phyloP scores from a whole-genome alignment of 306 rosid species.

The Rosa persica region DNA sequence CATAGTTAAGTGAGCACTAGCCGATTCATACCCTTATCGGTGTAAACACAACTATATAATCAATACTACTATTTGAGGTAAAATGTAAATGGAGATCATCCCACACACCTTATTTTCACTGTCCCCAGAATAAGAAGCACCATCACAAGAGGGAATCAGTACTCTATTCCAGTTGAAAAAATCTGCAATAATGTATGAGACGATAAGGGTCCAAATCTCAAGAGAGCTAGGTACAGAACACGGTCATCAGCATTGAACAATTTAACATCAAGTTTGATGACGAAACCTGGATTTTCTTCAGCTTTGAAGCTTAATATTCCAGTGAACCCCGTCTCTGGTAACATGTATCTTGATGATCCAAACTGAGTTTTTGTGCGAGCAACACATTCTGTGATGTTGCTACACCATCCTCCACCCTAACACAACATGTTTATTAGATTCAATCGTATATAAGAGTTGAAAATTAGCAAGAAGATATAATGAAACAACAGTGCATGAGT shows the following conservation, averaged over 20 bases:
- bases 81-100: background rate
- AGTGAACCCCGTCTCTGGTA: slow-evolving; percentile 54
- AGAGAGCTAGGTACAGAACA: slow-evolving; percentile 6
- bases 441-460: background rate
- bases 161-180: slow-evolving; percentile 86
- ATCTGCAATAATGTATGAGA: slow-evolving; percentile 41
- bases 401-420: slow-evolving; percentile 96
- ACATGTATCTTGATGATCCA: slow-evolving; percentile 76
- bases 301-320: slow-evolving; percentile 69
- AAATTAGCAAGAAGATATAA: background rate
- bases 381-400: slow-evolving; percentile 53
- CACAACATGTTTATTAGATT: slow-evolving; percentile 21
- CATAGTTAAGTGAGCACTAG: background rate
- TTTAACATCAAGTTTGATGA: slow-evolving; percentile 11
- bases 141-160: slow-evolving; percentile 82
- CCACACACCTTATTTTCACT: slow-evolving; percentile 50
- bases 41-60: background rate
- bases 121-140: slow-evolving; percentile 80
- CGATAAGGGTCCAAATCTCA: slow-evolving; percentile 13
- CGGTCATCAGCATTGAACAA: background rate
- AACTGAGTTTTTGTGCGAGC: slow-evolving; percentile 53
- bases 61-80: background rate
- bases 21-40: background rate
- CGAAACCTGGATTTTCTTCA: slow-evolving; percentile 71
- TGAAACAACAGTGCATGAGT: background rate